Evolutionary conservation across 345 rosid genomes (phyloP), one percentile per base, ranked within the genome.

Genomic region (Arabis hirsuta): DNA sequence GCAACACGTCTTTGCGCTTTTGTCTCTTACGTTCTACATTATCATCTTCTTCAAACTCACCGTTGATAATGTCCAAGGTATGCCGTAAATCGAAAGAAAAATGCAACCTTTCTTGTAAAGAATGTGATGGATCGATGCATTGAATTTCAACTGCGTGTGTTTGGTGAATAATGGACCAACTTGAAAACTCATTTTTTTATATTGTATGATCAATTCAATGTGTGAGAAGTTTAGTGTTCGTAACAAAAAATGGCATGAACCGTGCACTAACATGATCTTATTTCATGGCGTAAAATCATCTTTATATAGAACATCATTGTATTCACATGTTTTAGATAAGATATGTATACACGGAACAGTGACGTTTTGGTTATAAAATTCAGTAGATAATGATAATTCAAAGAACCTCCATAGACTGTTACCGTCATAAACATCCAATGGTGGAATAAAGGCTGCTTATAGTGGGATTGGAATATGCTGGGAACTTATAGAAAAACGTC

Each of bases 1-100:
- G 99, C 96, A 95, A 72, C 96, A 91, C 55, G 65, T 87, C 12
- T 74, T 86, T 50, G 99, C 99, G 1, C 81, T 95, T 7, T 76
- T 89, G 67, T 87, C 99, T 46, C 83, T 95, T 50, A 85, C 99
- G 6, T 57, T 90, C 31, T 95, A 87, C 56, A 79, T 91, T 27
- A 75, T 87, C 41, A 44, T 89, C 76, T 91, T 89, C 86, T 85
- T 91, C 65, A 90, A 82, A 63, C 71, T 94, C 46, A 82, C 88
- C 5, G 67, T 48, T 63, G 78, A 67, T 47, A 48, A n/a, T 38
- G 51, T 52, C 60, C 61, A 69, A 62, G 75, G 47, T 62, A 48
- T 41, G 55, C 63, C 54, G 6, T 42, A 47, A 45, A 11, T 7
- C 19, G 2, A 7, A 13, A 3, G 20, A 19, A 12, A 43, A 62